Percentiles rank a stretch among this genome's conserved stretches.
phyloP scores from a whole-genome alignment of 106 monocot genomes.

The Dendrobium chrysotoxum region DNA sequence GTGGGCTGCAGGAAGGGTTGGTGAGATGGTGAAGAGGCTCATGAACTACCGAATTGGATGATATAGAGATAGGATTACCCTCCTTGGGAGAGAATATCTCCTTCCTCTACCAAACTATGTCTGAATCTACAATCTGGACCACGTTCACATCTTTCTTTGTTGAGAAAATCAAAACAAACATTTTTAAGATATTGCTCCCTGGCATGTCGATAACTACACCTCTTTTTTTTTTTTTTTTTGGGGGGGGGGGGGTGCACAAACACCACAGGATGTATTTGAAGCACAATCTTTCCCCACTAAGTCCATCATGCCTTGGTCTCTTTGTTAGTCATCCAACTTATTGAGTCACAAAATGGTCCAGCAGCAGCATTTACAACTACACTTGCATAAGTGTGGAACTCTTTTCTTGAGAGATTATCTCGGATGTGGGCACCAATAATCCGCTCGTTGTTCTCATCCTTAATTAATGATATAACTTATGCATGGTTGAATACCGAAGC shows the following conservation, averaged over 20 bases:
- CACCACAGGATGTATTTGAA: constrained; percentile 83
- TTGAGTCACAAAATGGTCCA: too few species aligned
- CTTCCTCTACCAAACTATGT: constrained; percentile 63
- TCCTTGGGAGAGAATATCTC: constrained; percentile 12
- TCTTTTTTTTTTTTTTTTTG: too few species aligned
- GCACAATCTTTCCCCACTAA: constrained; percentile 45
- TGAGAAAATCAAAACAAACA: constrained; percentile 97
- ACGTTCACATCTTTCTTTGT: constrained; percentile 92
- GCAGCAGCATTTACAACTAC: too few species aligned
- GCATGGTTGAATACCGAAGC: constrained; percentile 90
- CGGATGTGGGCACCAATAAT: constrained; percentile 78
- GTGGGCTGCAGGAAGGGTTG: too few species aligned
- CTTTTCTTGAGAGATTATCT: constrained; percentile 86
- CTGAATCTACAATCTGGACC: constrained; percentile 76
- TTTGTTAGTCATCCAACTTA: too few species aligned
- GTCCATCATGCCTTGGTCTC: constrained; percentile 40
- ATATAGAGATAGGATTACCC: too few species aligned
- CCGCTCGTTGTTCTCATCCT: constrained; percentile 57
- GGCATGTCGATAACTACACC: constrained; percentile 71
- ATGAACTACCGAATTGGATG: too few species aligned
- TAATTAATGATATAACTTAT: constrained; percentile 78
- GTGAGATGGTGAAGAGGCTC: too few species aligned
- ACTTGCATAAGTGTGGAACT: too few species aligned
- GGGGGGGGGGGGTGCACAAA: too few species aligned
- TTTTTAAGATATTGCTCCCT: constrained; percentile 71